A percentile compares a stretch with the other conserved stretches of the same genome.
Evolutionary conservation across 2,329 filamentous ascomycete species (phyloP).

Genomic region (Lachnellula occidentalis): DNA sequence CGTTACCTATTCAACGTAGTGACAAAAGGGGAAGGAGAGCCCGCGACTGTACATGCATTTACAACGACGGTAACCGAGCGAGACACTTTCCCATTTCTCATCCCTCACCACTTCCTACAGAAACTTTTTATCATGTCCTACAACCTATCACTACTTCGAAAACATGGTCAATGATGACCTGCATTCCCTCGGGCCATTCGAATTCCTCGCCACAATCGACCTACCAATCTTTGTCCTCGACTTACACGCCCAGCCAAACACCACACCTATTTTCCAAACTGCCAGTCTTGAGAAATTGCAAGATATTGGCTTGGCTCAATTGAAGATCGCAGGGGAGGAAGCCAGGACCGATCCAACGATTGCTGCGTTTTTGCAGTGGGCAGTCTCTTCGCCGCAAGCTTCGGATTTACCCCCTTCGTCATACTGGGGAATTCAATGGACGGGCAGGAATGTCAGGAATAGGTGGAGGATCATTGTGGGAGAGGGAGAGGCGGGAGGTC

Average conservation of each 20-base stretch:
- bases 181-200: constrained; percentile 13
- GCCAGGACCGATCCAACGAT: not conserved
- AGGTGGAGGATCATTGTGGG: constrained; percentile 22
- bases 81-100: too few relatives aligned
- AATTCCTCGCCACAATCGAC: constrained; percentile 21
- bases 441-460: constrained; percentile 15
- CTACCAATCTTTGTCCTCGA: constrained; percentile 21
- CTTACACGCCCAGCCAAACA: constrained; percentile 6
- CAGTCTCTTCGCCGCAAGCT: constrained; percentile 1
- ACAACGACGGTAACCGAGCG: too few relatives aligned
- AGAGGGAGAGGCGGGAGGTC: constrained; percentile 3
- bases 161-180: constrained; percentile 2
- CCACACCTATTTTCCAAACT: constrained; percentile 17
- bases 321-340: constrained; percentile 3
- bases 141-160: too few relatives aligned
- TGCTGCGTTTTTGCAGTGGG: constrained; percentile 15
- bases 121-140: too few relatives aligned
- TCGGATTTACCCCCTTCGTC: not conserved
- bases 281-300: constrained; percentile 5
- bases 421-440: constrained; percentile 20
- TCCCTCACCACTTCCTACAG: too few relatives aligned
- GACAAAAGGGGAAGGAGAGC: too few relatives aligned
- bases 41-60: too few relatives aligned
- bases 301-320: constrained; percentile 4
- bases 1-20: too few relatives aligned